Evolutionary conservation across 345 rosid species (phyloP).

Genomic region (Brassica nigra): DNA sequence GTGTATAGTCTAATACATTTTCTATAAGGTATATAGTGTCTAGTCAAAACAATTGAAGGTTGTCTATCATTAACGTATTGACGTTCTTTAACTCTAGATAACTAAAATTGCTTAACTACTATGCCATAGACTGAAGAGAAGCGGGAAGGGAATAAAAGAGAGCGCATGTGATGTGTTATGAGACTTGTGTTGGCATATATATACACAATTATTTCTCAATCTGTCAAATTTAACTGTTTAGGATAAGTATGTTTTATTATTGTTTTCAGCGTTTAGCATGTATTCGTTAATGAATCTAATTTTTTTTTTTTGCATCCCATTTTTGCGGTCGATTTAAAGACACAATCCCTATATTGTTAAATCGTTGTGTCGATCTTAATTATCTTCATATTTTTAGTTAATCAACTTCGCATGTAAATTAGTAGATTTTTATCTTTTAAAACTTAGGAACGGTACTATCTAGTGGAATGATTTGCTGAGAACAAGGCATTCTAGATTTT

Average conservation of each 20-base stretch:
- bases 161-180: conserved; percentile 39
- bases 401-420: background rate
- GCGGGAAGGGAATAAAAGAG: conserved; percentile 18
- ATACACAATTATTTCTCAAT: conserved; percentile 32
- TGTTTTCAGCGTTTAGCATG: background rate
- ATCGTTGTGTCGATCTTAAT: background rate
- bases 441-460: background rate
- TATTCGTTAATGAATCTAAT: background rate
- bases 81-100: background rate
- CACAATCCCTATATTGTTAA: background rate
- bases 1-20: background rate
- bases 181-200: conserved; percentile 1
- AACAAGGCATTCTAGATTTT: background rate
- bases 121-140: conserved; percentile 22
- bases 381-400: background rate
- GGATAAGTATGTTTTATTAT: background rate
- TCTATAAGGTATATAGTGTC: background rate
- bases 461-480: background rate
- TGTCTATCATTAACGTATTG: background rate
- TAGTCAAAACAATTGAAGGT: background rate
- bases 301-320: background rate
- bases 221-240: conserved; percentile 35
- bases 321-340: background rate
- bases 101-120: background rate
- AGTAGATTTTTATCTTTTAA: background rate